Base-by-base conservation (phyloP, 2,329 filamentous ascomycete genomes). In the Fusarium concolor region DNA sequence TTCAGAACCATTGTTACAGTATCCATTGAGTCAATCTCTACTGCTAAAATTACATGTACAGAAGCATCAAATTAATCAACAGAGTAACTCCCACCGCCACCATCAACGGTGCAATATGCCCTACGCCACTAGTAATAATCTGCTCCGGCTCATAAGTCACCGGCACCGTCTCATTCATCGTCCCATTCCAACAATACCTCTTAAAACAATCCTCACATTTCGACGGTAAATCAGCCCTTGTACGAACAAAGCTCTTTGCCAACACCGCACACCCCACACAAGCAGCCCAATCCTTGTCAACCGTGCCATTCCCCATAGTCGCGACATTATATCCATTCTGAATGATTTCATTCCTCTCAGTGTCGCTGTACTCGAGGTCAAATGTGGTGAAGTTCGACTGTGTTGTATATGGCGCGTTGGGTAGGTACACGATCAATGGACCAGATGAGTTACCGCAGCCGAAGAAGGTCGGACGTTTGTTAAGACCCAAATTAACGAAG, bases 141-240 rank as follows among this genome's bases (percentile, higher is more conserved):
- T 41, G 39, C 31, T 55, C 31, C 7, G 86, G 85, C 22, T 81
- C 76, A 61, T 85, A 88, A 1, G 67, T 71, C 6, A 62, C 60
- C 2, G 72, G 63, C 0, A 78, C 71, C 49, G 71, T 76, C 15
- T 62, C 63, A 50, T 80, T 76, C 1, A 62, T 72, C 2, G 86
- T 91, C 8, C 94, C 94, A 76, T 96, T 87, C 94, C 94, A 97
- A 84, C 94, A 97, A 79, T 96, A 96, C 20, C 82, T 78, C 7
- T 81, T 65, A 77, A 96, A 97, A 80, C 94, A 97, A 31, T 83
- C 74, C n/a, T 77, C 81, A 81, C 94, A 97, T 6, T 85, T 85
- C 2, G 85, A 81, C 0, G 93, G 93, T 1, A 93, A 81, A 0
- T 79, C 64, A 1, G 89, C 90, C 11, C 83, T 82, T 0, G 91